Base-by-base conservation (phyloP, 176 grass and related monocot genomes). In the Stipa capillata region DNA sequence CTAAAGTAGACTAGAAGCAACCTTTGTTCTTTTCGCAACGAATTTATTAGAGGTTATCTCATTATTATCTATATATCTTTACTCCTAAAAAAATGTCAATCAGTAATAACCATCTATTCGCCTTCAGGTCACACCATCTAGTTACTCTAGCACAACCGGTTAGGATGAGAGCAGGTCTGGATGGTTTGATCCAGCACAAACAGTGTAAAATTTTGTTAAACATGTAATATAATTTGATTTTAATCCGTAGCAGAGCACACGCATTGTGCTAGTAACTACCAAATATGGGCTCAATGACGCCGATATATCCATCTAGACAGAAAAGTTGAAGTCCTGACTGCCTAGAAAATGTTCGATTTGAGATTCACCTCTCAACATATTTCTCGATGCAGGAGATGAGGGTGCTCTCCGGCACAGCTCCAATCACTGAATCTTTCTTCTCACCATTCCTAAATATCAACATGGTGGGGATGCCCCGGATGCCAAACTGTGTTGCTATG, bases 391-490 rank as follows among this genome's bases (percentile, higher is more conserved):
- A 81, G 47, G 65, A 27, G 56, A 87, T 20, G 32, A 97, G 55
- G 23, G 87, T 86, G 50, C 53, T 88, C 81, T 97, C 87, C 0
- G 87, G 93, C 40, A 97, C 90, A 7, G 93, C 90, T 14, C 93
- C 93, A 18, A n/a, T n/a, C n/a, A n/a, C n/a, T n/a, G n/a, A n/a
- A n/a, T n/a, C n/a, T n/a, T n/a, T n/a, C n/a, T n/a, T 92, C 79
- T 97, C 90, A 3, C 93, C 93, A 0, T 79, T 80, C 87, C 92
- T 97, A 87, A 92, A 90, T 47, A 97, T 39, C 11, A 92, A n/a
- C 79, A 88, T 85, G 13, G 93, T 97, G 36, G 93, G 93, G 55
- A 97, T 90, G 87, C 93, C 92, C 34, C 87, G 82, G 50, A 97
- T 92, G 40, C 87, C 75, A 3, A 88, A 75, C 51, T 88, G 82